A percentile compares a stretch with the other conserved stretches of the same genome.
phyloP scores from a whole-genome alignment of 1,284 basidiomycete species.

The Anthracocystis panici-leucophaei region DNA sequence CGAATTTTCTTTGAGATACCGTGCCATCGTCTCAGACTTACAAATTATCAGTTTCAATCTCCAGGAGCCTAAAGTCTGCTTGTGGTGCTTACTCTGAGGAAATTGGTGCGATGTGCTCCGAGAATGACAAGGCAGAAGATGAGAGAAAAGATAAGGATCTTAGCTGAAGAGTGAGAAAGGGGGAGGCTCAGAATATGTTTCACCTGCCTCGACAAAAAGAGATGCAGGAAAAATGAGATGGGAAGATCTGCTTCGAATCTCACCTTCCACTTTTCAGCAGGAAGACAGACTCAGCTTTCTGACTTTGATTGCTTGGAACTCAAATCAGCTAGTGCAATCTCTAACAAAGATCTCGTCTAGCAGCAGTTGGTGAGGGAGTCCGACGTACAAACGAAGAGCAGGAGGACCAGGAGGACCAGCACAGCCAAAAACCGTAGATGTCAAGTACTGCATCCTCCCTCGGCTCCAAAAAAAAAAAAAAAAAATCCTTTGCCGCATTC shows the following conservation, averaged over 20 bases:
- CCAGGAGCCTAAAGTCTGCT: not conserved
- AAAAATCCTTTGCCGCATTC: not conserved
- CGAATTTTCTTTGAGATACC: not conserved
- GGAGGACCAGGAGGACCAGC: not conserved
- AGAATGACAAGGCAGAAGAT: not conserved
- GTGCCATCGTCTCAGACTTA: not conserved
- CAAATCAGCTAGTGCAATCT: too few relatives aligned
- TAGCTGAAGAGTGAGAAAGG: not conserved
- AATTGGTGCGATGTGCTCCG: not conserved
- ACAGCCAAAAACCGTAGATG: not conserved
- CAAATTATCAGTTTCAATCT: not conserved
- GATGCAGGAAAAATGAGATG: too few relatives aligned
- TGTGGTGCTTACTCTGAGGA: not conserved
- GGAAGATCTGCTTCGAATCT: too few relatives aligned
- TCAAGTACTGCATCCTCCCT: conserved; percentile 1
- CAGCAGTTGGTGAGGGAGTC: too few relatives aligned
- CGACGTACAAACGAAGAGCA: not conserved
- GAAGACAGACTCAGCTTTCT: too few relatives aligned
- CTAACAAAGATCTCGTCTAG: too few relatives aligned
- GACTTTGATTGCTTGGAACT: too few relatives aligned
- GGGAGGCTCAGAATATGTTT: too few relatives aligned
- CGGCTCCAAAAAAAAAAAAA: too few relatives aligned
- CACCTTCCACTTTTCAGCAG: too few relatives aligned
- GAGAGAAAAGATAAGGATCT: conserved; percentile 1
- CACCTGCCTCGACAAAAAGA: too few relatives aligned